Percentiles rank a stretch among this genome's conserved stretches.
Conservation (phyloP, 306 rosid genomes). For the Phaseolus lunatus region DNA sequence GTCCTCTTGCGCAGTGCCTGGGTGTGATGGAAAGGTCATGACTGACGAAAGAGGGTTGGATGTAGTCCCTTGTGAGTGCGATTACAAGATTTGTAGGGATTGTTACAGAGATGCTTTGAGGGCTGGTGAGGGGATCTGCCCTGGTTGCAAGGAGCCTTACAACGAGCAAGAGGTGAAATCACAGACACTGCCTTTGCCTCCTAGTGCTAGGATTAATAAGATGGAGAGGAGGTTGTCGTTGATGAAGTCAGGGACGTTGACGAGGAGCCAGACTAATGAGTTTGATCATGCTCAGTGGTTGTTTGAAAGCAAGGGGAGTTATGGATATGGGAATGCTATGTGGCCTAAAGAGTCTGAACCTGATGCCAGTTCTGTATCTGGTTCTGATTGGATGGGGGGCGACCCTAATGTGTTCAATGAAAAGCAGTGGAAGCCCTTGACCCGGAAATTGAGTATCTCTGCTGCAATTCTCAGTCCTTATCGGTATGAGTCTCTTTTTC, state of each 20-base stretch:
- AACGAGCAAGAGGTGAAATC: constrained; percentile 44
- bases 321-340: constrained; percentile 84
- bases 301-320: constrained; percentile 72
- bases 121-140: constrained; percentile 65
- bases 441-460: constrained; percentile 61
- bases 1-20: constrained; percentile 61
- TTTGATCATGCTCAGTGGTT: constrained; percentile 66
- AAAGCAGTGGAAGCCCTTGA: constrained; percentile 72
- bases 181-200: constrained; percentile 43
- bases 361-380: constrained; percentile 52
- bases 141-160: constrained; percentile 63
- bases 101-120: constrained; percentile 63
- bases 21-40: constrained; percentile 67
- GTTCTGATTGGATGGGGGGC: constrained; percentile 61
- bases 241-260: constrained; percentile 57
- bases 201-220: constrained; percentile 50
- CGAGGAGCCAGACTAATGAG: constrained; percentile 57
- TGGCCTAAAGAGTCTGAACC: constrained; percentile 64
- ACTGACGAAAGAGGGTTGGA: constrained; percentile 72
- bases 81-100: constrained; percentile 70
- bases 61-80: constrained; percentile 70
- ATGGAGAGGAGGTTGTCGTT: constrained; percentile 66
- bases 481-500: constrained; percentile 52
- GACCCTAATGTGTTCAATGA: constrained; percentile 62
- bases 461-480: constrained; percentile 79